phyloP scores from a whole-genome alignment of 306 rosid species.

The Dryas drummondii region DNA sequence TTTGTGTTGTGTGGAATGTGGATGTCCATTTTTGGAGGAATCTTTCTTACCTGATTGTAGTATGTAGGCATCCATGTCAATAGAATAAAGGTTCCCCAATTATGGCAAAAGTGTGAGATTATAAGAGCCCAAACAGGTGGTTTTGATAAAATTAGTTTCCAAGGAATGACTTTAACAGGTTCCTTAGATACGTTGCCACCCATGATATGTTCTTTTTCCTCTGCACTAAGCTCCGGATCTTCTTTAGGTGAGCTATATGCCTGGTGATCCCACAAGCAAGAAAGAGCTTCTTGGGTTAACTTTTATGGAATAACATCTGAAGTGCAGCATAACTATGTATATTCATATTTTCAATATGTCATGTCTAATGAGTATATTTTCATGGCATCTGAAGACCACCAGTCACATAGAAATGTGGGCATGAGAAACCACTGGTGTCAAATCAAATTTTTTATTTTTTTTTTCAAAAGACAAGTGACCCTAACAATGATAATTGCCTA shows the following conservation, averaged over 20 bases:
- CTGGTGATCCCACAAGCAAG: constrained; percentile 41
- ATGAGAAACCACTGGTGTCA: constrained; percentile 1
- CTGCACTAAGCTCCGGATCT: constrained; percentile 60
- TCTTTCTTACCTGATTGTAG: constrained; percentile 78
- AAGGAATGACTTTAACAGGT: constrained; percentile 79
- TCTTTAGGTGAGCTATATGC: constrained; percentile 92
- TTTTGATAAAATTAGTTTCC: constrained; percentile 88
- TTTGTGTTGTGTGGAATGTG: background rate
- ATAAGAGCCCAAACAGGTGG: constrained; percentile 99
- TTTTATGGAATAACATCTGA: constrained; percentile 5
- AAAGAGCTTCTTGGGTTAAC: constrained; percentile 8
- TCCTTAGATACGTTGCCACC: constrained; percentile 73
- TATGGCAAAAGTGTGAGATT: constrained; percentile 87
- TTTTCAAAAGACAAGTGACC: background rate
- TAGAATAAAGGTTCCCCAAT: constrained; percentile 96
- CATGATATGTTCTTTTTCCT: constrained; percentile 65
- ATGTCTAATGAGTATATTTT: background rate
- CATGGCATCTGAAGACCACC: background rate
- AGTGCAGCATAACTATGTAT: constrained; percentile 13
- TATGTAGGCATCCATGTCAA: constrained; percentile 99
- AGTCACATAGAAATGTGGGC: background rate
- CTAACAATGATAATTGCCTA: background rate
- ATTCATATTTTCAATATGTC: constrained; percentile 2
- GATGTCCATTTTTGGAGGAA: background rate
- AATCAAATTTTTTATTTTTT: background rate